These are phyloP conservation scores for Epichloe sylvatica DNA, from an alignment of 2,329 filamentous ascomycete genomes.

Conservation along the genomic window DNA sequence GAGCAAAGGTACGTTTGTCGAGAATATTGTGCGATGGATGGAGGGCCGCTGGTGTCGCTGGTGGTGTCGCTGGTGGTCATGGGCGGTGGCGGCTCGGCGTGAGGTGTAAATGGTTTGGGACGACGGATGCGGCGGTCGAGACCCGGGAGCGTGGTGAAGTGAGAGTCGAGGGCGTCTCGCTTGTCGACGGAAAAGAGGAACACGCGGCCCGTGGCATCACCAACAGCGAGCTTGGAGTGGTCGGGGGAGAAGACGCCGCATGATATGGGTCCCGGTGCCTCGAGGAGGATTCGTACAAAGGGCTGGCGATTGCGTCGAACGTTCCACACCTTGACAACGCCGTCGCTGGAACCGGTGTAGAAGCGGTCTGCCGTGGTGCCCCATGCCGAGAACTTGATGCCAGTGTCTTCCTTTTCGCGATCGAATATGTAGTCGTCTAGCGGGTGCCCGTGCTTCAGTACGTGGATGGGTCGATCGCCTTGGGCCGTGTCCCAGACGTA, in stretches of 20 bases:
- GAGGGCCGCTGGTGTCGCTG: constrained; percentile 6
- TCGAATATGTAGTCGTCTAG: constrained; percentile 28
- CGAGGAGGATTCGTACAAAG: constrained; percentile 38
- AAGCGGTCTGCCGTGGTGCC: constrained; percentile 41
- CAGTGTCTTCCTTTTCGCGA: constrained; percentile 42
- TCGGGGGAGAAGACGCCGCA: constrained; percentile 46
- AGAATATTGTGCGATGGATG: constrained; percentile 13
- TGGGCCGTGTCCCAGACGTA: constrained; percentile 50
- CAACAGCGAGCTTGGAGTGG: constrained; percentile 39
- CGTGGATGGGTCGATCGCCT: constrained; percentile 41
- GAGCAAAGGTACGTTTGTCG: constrained; percentile 21
- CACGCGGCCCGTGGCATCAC: constrained; percentile 47
- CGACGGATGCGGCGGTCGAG: constrained; percentile 24
- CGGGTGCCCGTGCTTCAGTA: constrained; percentile 36
- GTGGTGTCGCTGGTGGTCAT: background rate
- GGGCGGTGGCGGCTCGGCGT: constrained; percentile 34
- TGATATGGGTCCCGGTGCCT: constrained; percentile 41
- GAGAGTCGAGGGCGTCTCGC: constrained; percentile 22
- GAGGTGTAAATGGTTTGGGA: constrained; percentile 35
- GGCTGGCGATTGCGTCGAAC: constrained; percentile 30
- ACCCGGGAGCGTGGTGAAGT: constrained; percentile 24
- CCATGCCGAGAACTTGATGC: constrained; percentile 52
- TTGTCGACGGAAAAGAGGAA: constrained; percentile 39
- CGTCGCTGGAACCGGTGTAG: constrained; percentile 51
- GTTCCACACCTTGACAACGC: constrained; percentile 50